Evolutionary conservation across 352 stramenopile genomes (phyloP).

Genomic region (Globisporangium solare): DNA sequence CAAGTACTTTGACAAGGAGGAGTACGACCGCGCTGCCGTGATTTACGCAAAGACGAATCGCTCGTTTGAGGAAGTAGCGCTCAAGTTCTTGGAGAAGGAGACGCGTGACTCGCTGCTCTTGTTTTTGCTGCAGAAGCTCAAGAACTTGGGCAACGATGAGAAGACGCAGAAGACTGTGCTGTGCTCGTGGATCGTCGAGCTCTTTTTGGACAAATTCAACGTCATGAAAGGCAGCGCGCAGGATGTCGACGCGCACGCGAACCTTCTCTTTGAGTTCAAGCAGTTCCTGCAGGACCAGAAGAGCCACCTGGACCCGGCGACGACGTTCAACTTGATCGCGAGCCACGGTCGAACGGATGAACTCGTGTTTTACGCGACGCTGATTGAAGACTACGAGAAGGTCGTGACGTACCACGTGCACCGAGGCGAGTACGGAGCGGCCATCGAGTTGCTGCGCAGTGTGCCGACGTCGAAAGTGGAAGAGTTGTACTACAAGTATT

Average conservation of each 20-base stretch:
- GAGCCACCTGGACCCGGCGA: conserved; percentile 79
- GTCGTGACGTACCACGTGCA: conserved; percentile 92
- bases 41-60: conserved; percentile 88
- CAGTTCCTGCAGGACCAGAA: conserved; percentile 90
- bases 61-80: conserved; percentile 89
- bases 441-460: conserved; percentile 85
- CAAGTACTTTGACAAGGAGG: conserved; percentile 82
- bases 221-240: conserved; percentile 76
- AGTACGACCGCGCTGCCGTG: conserved; percentile 82
- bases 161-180: conserved; percentile 92
- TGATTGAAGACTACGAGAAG: conserved; percentile 94
- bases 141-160: conserved; percentile 67
- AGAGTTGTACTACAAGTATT: conserved; percentile 94
- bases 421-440: conserved; percentile 83
- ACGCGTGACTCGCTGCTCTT: conserved; percentile 77
- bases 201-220: conserved; percentile 91
- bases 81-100: conserved; percentile 89
- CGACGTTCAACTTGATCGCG: conserved; percentile 90
- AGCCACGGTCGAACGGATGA: conserved; percentile 91
- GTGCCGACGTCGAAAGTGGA: conserved; percentile 90
- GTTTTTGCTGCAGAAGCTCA: conserved; percentile 89
- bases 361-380: conserved; percentile 88
- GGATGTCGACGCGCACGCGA: conserved; percentile 82
- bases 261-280: conserved; percentile 89
- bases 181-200: conserved; percentile 91